A percentile compares a stretch with the other conserved stretches of the same genome.
Conservation (phyloP, 108 stramenopile species). For the Hondaea fermentalgiana region DNA sequence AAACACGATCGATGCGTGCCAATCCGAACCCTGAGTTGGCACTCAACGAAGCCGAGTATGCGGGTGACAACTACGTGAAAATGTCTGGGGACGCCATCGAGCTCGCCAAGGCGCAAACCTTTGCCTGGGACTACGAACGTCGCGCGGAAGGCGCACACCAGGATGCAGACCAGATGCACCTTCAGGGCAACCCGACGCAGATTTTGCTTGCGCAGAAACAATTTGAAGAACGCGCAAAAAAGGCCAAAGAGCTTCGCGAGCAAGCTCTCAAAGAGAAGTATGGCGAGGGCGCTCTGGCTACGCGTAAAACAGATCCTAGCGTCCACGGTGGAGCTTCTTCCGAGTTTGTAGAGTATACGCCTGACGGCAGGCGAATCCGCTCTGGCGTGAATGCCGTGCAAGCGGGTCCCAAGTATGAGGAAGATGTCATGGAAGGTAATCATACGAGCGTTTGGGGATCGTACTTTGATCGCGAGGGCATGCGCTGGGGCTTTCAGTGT, state of each 20-base stretch:
- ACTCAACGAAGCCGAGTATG: constrained; percentile 60
- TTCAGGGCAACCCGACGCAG: constrained; percentile 88
- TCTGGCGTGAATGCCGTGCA: constrained; percentile 38
- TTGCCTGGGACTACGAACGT: constrained; percentile 92
- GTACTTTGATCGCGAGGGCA: constrained; percentile 79
- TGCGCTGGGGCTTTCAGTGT: constrained; percentile 91
- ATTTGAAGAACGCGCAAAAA: constrained; percentile 63
- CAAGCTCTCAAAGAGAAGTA: constrained; percentile 82
- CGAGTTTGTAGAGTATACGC: constrained; percentile 62
- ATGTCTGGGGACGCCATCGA: constrained; percentile 78
- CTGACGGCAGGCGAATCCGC: constrained; percentile 66
- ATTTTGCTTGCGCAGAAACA: constrained; percentile 78
- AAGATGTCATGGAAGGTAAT: constrained; percentile 76
- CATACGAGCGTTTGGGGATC: constrained; percentile 92
- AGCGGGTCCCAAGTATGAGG: constrained; percentile 78
- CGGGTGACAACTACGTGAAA: constrained; percentile 91
- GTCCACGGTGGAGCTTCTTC: constrained; percentile 11
- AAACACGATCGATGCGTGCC: constrained; percentile 88
- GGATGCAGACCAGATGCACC: constrained; percentile 58
- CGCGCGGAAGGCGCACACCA: constrained; percentile 12
- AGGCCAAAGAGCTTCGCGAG: constrained; percentile 63
- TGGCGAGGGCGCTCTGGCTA: constrained; percentile 60
- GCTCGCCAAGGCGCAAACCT: constrained; percentile 79
- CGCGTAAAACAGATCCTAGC: constrained; percentile 61
- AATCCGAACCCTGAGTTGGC: constrained; percentile 83